A percentile compares a stretch with the other conserved stretches of the same genome.
phyloP scores from a whole-genome alignment of 2,329 filamentous ascomycete species.

The Verticillium klebahnii region DNA sequence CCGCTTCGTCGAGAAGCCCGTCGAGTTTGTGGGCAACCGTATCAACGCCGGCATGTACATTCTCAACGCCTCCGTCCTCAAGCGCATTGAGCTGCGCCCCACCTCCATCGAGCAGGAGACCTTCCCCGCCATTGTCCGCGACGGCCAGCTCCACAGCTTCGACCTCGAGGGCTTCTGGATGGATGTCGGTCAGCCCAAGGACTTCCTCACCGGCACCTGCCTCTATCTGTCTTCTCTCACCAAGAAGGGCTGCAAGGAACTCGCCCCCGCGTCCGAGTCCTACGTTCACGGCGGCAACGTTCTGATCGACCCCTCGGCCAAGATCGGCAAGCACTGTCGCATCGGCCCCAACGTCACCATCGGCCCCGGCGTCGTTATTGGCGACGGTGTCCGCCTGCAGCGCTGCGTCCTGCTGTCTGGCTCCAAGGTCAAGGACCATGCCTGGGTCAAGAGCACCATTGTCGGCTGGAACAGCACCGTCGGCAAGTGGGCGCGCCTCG shows the following conservation, averaged over 20 bases:
- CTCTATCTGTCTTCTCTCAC: constrained; percentile 90
- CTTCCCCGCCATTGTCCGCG: constrained; percentile 88
- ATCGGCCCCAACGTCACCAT: constrained; percentile 97
- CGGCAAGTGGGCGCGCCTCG: constrained; percentile 89
- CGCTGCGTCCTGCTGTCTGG: constrained; percentile 84
- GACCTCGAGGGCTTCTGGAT: constrained; percentile 99
- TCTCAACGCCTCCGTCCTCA: constrained; percentile 84
- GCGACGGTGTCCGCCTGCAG: constrained; percentile 90
- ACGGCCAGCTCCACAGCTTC: constrained; percentile 90
- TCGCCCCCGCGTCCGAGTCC: constrained; percentile 67
- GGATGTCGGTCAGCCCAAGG: constrained; percentile 98
- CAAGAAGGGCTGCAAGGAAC: constrained; percentile 83
- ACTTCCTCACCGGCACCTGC: constrained; percentile 94
- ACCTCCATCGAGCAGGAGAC: constrained; percentile 99
- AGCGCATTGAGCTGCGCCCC: constrained; percentile 90
- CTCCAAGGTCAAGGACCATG: constrained; percentile 96
- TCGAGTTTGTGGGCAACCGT: constrained; percentile 97
- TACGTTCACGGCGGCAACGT: constrained; percentile 94
- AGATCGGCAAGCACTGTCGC: constrained; percentile 97
- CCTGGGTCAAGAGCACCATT: constrained; percentile 98
- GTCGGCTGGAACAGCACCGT: constrained; percentile 98
- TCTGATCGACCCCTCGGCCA: constrained; percentile 86
- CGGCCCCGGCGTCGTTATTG: constrained; percentile 85
- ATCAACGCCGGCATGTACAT: constrained; percentile 99
- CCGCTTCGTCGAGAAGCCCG: constrained; percentile 98